phyloP scores from a whole-genome alignment of 116 monocot genomes.

The Phalaenopsis hybrid region DNA sequence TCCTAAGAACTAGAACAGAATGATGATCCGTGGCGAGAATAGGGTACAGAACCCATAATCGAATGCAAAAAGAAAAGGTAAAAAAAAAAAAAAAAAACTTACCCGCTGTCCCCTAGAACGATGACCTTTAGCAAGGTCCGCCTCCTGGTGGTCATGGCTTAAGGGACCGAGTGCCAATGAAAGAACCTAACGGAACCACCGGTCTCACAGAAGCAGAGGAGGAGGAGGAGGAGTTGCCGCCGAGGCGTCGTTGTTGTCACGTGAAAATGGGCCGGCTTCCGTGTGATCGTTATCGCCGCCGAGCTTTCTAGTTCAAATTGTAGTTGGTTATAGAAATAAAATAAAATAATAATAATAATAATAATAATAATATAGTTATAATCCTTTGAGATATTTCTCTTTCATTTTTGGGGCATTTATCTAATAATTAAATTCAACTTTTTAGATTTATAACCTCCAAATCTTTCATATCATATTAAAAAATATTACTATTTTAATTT shows the following conservation, averaged over 20 bases:
- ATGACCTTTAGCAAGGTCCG: constrained; percentile 30
- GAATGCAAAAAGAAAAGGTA: not conserved
- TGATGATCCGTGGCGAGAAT: not conserved
- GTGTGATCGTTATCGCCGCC: not conserved
- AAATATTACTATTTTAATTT: no score
- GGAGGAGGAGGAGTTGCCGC: no score
- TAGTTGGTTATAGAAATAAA: no score
- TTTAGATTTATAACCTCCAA: no score
- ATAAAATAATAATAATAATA: no score
- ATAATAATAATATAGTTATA: no score
- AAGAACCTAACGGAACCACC: not conserved
- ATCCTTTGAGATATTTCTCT: no score
- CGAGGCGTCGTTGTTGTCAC: not conserved
- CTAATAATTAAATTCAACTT: no score
- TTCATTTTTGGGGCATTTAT: no score
- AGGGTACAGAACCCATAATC: no score
- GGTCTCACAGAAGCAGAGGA: not conserved
- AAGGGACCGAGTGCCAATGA: not conserved
- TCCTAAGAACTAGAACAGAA: not conserved
- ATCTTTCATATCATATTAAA: no score
- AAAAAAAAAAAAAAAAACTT: not conserved
- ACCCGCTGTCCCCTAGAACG: constrained; percentile 37
- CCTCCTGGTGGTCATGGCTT: constrained; percentile 20
- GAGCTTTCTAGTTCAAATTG: not conserved
- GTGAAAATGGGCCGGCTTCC: not conserved